These are phyloP conservation scores for Schizopora paradoxa DNA, from an alignment of 1,284 basidiomycete species.

Conservation along the genomic window DNA sequence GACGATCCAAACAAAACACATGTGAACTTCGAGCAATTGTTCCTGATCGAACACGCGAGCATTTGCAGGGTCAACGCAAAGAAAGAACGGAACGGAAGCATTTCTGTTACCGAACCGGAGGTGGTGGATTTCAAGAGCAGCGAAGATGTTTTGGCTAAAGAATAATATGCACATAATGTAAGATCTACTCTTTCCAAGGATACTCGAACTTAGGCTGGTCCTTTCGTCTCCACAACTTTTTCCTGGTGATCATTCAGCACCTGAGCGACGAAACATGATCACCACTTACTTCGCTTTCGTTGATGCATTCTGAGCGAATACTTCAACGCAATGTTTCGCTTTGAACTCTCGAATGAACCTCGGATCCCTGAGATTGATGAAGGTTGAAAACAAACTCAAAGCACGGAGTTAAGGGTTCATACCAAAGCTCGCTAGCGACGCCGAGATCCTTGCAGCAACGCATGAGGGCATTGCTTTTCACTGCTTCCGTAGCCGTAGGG, in stretches of 20 bases:
- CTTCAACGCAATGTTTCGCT: conserved; percentile 76
- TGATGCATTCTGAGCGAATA: conserved; percentile 76
- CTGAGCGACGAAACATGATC: background rate
- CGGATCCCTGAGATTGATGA: conserved; percentile 67
- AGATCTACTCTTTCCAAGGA: conserved; percentile 76
- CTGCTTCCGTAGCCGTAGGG: conserved; percentile 90
- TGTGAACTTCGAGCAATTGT: too few relatives aligned
- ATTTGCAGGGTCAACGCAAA: too few relatives aligned
- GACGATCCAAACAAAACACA: too few relatives aligned
- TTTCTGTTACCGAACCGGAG: too few relatives aligned
- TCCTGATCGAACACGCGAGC: too few relatives aligned
- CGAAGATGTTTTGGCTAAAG: background rate
- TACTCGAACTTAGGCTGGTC: conserved; percentile 83
- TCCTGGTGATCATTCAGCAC: conserved; percentile 42
- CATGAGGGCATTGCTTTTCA: conserved; percentile 97
- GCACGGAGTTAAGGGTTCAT: conserved; percentile 19
- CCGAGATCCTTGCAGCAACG: conserved; percentile 97
- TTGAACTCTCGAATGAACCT: conserved; percentile 95
- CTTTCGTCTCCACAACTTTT: conserved; percentile 87
- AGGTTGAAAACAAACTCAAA: background rate
- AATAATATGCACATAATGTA: background rate
- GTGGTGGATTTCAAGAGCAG: background rate
- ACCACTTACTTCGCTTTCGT: conserved; percentile 84
- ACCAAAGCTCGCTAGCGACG: conserved; percentile 95
- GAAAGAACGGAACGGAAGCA: too few relatives aligned